phyloP scores from a whole-genome alignment of 495 filamentous ascomycete species.

The Hypoxylon intermedium region DNA sequence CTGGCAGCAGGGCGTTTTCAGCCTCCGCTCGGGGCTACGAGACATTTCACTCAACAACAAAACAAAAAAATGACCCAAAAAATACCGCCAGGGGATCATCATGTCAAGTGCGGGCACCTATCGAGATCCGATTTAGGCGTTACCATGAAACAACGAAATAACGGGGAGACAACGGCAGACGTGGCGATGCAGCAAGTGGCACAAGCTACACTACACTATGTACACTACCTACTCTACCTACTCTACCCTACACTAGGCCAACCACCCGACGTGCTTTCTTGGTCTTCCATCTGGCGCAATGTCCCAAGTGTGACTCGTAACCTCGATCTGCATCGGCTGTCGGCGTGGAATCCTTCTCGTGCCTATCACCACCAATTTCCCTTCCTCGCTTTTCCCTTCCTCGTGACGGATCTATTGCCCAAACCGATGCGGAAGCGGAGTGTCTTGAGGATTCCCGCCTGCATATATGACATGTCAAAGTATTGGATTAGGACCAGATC shows the following conservation, averaged over 20 bases:
- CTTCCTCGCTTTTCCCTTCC: constrained; percentile 1
- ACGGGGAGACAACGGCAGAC: constrained; percentile 19
- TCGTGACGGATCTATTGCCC: constrained; percentile 34
- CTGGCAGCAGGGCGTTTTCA: no score
- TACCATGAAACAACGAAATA: constrained; percentile 9
- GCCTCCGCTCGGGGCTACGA: no score
- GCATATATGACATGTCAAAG: constrained; percentile 30
- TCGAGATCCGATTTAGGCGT: constrained; percentile 16
- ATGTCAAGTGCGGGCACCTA: constrained; percentile 15
- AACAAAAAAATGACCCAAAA: no score
- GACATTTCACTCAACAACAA: no score
- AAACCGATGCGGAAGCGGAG: constrained; percentile 30
- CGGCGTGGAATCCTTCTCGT: constrained; percentile 27
- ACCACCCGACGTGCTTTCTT: constrained; percentile 5
- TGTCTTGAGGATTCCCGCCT: constrained; percentile 9
- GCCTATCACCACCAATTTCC: neutral
- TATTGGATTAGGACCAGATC: constrained; percentile 5
- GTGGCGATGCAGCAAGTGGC: constrained; percentile 27
- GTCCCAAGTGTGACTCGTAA: constrained; percentile 23
- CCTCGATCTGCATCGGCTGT: constrained; percentile 33
- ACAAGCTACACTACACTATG: constrained; percentile 6
- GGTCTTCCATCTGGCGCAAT: constrained; percentile 5
- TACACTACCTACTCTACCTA: no score
- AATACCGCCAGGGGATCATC: no score
- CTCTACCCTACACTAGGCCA: no score